Percentiles rank a stretch among this genome's conserved stretches.
Evolutionary conservation across 2,329 filamentous ascomycete species (phyloP).

Genomic region (Aspergillus sojae): DNA sequence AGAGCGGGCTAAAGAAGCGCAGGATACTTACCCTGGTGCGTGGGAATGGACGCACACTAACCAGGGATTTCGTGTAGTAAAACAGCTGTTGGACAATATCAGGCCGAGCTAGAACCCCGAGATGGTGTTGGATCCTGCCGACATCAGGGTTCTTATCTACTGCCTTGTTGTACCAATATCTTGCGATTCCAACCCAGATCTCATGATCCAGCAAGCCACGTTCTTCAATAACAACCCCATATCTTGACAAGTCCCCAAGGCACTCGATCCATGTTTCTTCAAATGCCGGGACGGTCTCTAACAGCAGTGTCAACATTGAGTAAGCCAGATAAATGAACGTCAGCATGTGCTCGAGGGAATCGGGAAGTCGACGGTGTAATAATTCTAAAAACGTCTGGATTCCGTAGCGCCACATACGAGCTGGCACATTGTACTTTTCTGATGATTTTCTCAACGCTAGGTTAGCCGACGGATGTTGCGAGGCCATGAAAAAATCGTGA

Average conservation of each 20-base stretch:
- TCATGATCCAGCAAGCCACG: slow-evolving; percentile 74
- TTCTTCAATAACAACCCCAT: slow-evolving; percentile 90
- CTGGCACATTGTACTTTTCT: slow-evolving; percentile 86
- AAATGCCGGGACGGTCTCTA: slow-evolving; percentile 82
- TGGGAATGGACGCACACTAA: slow-evolving; percentile 57
- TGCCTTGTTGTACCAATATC: slow-evolving; percentile 82
- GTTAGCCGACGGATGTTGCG: slow-evolving; percentile 79
- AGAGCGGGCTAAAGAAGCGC: slow-evolving; percentile 56
- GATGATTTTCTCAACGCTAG: slow-evolving; percentile 69
- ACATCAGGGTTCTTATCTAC: slow-evolving; percentile 74
- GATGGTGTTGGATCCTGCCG: slow-evolving; percentile 83
- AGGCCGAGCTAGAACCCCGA: slow-evolving; percentile 68
- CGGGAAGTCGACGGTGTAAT: slow-evolving; percentile 72
- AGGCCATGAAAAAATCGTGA: slow-evolving; percentile 83
- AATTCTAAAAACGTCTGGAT: slow-evolving; percentile 85
- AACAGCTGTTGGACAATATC: slow-evolving; percentile 61
- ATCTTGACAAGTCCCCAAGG: slow-evolving; percentile 80
- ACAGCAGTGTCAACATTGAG: slow-evolving; percentile 82
- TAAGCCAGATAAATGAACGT: slow-evolving; percentile 89
- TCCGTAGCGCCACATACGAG: slow-evolving; percentile 89
- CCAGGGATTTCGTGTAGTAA: slow-evolving; percentile 61
- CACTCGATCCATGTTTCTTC: slow-evolving; percentile 94
- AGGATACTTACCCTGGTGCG: slow-evolving; percentile 60
- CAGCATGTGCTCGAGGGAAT: slow-evolving; percentile 83
- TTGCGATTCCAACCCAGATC: slow-evolving; percentile 77